Evolutionary conservation across 768 basidiomycete genomes (phyloP), one percentile per base, ranked within the genome.

Genomic region (Imleria badia): DNA sequence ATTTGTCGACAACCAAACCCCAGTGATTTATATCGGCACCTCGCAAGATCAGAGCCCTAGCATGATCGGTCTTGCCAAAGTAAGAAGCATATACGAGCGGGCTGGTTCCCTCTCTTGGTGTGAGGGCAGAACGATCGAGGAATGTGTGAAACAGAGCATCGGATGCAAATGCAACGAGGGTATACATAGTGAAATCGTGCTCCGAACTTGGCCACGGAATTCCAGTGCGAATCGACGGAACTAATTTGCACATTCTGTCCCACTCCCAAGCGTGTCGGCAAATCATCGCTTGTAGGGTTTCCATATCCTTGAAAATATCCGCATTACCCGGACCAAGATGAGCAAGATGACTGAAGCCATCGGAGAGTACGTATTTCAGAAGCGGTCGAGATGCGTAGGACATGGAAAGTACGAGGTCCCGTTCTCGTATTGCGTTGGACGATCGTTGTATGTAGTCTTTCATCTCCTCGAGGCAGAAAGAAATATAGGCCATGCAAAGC

Each of bases 401-500:
- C 3, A 39, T 44, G 1, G 39, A 30, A 12, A n/a, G 15, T 1
- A 6, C 1, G 9, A 23, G 13, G 23, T 22, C 3, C 3, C 26
- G 23, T 35, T 61, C 36, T 29, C 15, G n/a, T 23, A 19, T 29
- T 1, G 2, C 5, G 8, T 3, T 15, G 9, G 35, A 19, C 3
- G 35, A 46, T 14, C 13, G 30, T 6, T 35, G 7, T 19, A n/a
- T 34, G 22, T 10, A 38, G 5, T 62, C 51, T 19, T 48, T 23
- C 20, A 50, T 36, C 14, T 58, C n/a, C 12, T 48, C 51, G 23
- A 63, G 61, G 34, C 41, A 62, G 7, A 55, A 26, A 0, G 14
- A 4, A n/a, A 53, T 42, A n/a, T 62, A 63, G 0, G 47, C 44
- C 44, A 59, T 59, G 33, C 50, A 63, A 36, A 41, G 48, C 17